phyloP scores from a whole-genome alignment of 176 grass and related monocot species.

The Neostapfia colusana region DNA sequence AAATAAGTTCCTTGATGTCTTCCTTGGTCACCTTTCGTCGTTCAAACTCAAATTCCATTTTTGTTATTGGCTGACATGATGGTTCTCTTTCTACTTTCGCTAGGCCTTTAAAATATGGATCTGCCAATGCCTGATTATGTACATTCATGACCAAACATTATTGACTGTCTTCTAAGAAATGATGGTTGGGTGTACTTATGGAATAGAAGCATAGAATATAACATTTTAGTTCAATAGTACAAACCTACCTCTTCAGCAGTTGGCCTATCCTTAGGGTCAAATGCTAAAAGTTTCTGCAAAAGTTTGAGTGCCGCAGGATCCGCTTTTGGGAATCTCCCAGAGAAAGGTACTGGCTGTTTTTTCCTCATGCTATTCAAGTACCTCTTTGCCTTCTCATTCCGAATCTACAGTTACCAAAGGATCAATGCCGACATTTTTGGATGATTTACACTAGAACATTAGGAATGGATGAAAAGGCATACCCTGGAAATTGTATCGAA shows the following conservation, averaged over 20 bases:
- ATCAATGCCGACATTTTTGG: conserved; percentile 29
- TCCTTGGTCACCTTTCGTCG: conserved; percentile 89
- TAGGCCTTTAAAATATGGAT: conserved; percentile 96
- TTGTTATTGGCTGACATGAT: conserved; percentile 87
- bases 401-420: conserved; percentile 58
- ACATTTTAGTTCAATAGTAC: conserved; percentile 18
- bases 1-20: conserved; percentile 95
- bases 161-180: conserved; percentile 25
- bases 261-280: conserved; percentile 93
- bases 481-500: conserved; percentile 25
- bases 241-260: conserved; percentile 78
- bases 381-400: conserved; percentile 95
- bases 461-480: conserved; percentile 18
- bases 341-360: conserved; percentile 74
- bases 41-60: conserved; percentile 99
- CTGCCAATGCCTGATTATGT: conserved; percentile 73
- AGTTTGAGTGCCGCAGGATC: conserved; percentile 86
- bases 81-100: conserved; percentile 84
- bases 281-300: conserved; percentile 83
- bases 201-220: conserved; percentile 5
- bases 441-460: conserved; percentile 30
- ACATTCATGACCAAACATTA: conserved; percentile 1
- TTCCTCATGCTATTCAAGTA: conserved; percentile 87
- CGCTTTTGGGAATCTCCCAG: conserved; percentile 84
- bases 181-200: neutral